These are phyloP conservation scores for Thyridium curvatum DNA, from an alignment of 2,329 filamentous ascomycete genomes.

Conservation along the genomic window DNA sequence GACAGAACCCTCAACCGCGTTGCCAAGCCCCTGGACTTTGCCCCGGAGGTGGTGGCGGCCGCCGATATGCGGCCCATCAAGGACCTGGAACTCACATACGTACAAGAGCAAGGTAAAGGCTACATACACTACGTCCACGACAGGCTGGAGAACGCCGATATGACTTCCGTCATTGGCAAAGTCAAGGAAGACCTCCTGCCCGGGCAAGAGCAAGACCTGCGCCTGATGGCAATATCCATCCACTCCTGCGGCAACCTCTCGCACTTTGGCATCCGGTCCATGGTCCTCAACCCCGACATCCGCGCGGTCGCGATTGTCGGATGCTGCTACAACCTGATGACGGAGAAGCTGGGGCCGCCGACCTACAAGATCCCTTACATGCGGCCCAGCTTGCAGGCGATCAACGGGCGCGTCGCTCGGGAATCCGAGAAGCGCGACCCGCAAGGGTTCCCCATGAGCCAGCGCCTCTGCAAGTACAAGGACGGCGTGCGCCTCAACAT, in stretches of 20 bases:
- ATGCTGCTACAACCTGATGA: constrained; percentile 96
- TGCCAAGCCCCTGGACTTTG: constrained; percentile 19
- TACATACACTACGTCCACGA: constrained; percentile 75
- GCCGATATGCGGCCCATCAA: constrained; percentile 45
- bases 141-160: constrained; percentile 64
- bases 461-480: constrained; percentile 52
- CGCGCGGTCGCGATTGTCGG: constrained; percentile 91
- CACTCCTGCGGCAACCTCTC: constrained; percentile 98
- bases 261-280: constrained; percentile 83
- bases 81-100: constrained; percentile 41
- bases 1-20: constrained; percentile 29
- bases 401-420: constrained; percentile 61
- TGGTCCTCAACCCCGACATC: constrained; percentile 77
- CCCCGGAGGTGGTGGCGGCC: constrained; percentile 17
- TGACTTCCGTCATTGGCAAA: constrained; percentile 59
- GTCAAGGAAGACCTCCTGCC: constrained; percentile 40
- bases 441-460: constrained; percentile 90
- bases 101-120: constrained; percentile 52
- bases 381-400: constrained; percentile 59
- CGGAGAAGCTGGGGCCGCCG: constrained; percentile 79
- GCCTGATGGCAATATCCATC: constrained; percentile 84
- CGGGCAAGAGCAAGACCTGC: constrained; percentile 29
- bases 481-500: constrained; percentile 81
- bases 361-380: constrained; percentile 79
- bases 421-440: constrained; percentile 74